Base-by-base conservation (phyloP, 805 yeast species). In the Hanseniaspora hatyaiensis region DNA sequence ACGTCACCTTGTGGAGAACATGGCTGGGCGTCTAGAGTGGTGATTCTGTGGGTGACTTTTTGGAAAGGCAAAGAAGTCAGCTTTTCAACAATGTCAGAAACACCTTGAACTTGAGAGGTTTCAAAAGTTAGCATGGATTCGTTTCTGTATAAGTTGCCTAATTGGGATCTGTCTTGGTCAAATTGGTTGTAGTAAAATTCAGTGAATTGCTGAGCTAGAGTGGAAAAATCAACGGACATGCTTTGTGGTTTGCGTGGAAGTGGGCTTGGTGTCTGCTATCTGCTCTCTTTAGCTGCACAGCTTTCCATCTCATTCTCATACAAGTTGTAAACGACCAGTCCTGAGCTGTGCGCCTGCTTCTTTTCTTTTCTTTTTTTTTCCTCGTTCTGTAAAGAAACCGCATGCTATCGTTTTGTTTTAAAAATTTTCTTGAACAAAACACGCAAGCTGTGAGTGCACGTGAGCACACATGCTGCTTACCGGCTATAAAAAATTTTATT, bases 91-190 rank as follows among this genome's bases (percentile, higher is more conserved):
- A 92, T 92, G 59, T 72, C 81, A 70, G 81, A 80, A 50, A 94
- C 84, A 56, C 99, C 98, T 71, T 89, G 98, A 55, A 83, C 73
- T 72, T 89, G 96, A 51, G 87, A 72, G 48, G 88, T 80, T 70
- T 92, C 98, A 59, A 92, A 92, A 40, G 98, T 92, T 68, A 92
- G 73, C 99, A 92, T 92, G 24, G 96, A 87, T 64, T 84, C 88
- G 52, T 86, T 95, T 65, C 99, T 83, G 79, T 89, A 89, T 60
- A 89, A 76, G 71, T 84, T 82, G 57, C 94, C 95, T 64, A 89
- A 77, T 65, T 83, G 92, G 51, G 86, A 66, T 73, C 97, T 84
- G 69, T 89, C 95, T 59, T 80, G 66, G 68, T 88, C 96, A 61
- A 89, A 89, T 67, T 85, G 95, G 65, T 84, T 82, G 77, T 89